phyloP scores from a whole-genome alignment of 1,284 basidiomycete genomes.

The Moniliophthora roreri region DNA sequence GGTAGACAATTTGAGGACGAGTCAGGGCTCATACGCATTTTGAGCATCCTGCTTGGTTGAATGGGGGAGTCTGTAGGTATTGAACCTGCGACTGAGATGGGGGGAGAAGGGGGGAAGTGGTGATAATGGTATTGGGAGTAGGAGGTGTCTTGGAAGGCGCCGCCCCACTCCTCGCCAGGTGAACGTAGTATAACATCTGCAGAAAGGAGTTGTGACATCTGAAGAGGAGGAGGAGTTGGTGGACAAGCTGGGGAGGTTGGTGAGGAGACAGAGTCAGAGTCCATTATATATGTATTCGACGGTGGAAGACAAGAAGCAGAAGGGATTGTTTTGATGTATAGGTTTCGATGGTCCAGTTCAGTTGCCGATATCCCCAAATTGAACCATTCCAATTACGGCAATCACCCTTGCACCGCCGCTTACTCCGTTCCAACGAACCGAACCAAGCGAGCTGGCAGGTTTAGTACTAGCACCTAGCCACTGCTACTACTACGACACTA shows the following conservation, averaged over 20 bases:
- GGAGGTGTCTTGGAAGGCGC: slow-evolving; percentile 31
- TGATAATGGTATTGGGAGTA: slow-evolving; percentile 44
- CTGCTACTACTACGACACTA: not conserved
- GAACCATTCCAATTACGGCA: too few species aligned
- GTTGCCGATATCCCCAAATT: too few species aligned
- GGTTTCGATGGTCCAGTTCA: too few species aligned
- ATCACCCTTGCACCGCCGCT: not conserved
- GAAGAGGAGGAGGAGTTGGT: slow-evolving; percentile 33
- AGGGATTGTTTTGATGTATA: too few species aligned
- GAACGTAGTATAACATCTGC: slow-evolving; percentile 56
- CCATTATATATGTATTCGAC: too few species aligned
- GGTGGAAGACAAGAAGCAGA: too few species aligned
- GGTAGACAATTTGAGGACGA: slow-evolving; percentile 57
- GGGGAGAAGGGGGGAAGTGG: slow-evolving; percentile 52
- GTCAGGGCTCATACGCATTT: slow-evolving; percentile 43
- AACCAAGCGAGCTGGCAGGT: not conserved
- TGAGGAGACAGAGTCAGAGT: too few species aligned
- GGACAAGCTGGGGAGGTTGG: too few species aligned
- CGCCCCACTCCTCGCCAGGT: slow-evolving; percentile 40
- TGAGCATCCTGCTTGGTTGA: slow-evolving; percentile 46
- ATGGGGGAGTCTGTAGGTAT: slow-evolving; percentile 45
- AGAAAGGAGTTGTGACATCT: slow-evolving; percentile 57
- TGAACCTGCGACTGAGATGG: slow-evolving; percentile 43
- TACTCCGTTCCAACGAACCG: not conserved
- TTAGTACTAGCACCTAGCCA: not conserved